phyloP scores from a whole-genome alignment of 2,329 filamentous ascomycete species.

The Cladophialophora bantiana region DNA sequence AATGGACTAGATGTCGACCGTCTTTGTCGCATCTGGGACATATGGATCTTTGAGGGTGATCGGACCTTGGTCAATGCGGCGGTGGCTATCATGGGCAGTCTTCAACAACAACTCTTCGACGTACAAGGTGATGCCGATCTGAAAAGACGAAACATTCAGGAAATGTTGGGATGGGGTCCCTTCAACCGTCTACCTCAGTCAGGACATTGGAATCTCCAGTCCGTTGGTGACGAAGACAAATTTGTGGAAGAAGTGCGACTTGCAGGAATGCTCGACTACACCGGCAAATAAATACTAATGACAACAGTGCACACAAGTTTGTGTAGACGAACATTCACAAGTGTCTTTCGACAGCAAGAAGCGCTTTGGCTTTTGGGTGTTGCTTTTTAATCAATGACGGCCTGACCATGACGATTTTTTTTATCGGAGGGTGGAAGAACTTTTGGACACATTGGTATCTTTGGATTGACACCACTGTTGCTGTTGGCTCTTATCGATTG shows the following conservation, averaged over 20 bases:
- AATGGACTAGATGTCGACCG: slow-evolving; percentile 61
- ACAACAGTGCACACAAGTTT: slow-evolving; percentile 19
- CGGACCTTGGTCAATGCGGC: slow-evolving; percentile 55
- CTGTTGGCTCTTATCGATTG: neutral
- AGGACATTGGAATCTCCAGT: slow-evolving; percentile 52
- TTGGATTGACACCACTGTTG: neutral
- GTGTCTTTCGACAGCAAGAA: slow-evolving; percentile 2
- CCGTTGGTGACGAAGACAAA: slow-evolving; percentile 50
- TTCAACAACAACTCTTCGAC: slow-evolving; percentile 52
- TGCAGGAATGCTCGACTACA: slow-evolving; percentile 49
- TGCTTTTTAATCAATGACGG: slow-evolving; percentile 26
- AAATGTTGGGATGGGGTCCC: slow-evolving; percentile 45
- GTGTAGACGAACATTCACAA: slow-evolving; percentile 25
- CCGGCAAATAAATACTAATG: slow-evolving; percentile 34
- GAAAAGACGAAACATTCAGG: slow-evolving; percentile 40
- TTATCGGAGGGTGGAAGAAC: neutral
- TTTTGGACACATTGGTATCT: slow-evolving; percentile 5
- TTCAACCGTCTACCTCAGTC: slow-evolving; percentile 48
- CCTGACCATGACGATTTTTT: slow-evolving; percentile 13
- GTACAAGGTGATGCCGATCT: slow-evolving; percentile 50
- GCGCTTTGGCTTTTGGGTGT: neutral
- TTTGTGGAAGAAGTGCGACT: slow-evolving; percentile 53
- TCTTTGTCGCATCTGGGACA: slow-evolving; percentile 65
- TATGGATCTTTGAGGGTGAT: slow-evolving; percentile 68
- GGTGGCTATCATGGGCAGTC: slow-evolving; percentile 52